A percentile compares a stretch with the other conserved stretches of the same genome.
Evolutionary conservation across 768 basidiomycete genomes (phyloP).

Genomic region (Panaeolus papilionaceus): DNA sequence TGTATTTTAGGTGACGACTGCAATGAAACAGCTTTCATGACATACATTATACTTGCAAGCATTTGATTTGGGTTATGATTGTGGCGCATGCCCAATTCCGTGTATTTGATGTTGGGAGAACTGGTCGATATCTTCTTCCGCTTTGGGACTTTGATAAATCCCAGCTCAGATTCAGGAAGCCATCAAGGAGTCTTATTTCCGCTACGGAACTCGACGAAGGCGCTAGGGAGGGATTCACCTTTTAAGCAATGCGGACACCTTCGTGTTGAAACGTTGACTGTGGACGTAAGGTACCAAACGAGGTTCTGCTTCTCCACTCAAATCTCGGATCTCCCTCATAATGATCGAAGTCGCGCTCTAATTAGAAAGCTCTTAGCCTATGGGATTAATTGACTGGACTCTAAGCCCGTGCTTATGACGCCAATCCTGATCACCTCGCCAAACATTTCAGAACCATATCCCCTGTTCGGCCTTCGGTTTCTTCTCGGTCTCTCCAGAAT

Average conservation of each 20-base stretch:
- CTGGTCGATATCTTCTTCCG: neutral
- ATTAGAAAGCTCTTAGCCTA: neutral
- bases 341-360: neutral
- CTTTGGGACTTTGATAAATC: neutral
- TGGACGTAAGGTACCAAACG: neutral
- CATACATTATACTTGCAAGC: neutral
- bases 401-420: conserved; percentile 5
- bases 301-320: neutral
- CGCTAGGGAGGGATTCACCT: neutral
- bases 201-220: neutral
- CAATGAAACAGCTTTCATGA: conserved; percentile 1
- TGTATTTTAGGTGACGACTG: neutral
- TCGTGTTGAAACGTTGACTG: neutral
- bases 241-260: neutral
- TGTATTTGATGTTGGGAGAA: neutral
- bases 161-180: neutral
- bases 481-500: neutral
- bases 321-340: neutral
- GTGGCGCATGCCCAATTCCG: neutral
- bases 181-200: neutral
- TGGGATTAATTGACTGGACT: conserved; percentile 1
- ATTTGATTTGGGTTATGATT: neutral
- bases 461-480: conserved; percentile 8
- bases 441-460: neutral
- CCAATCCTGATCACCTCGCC: neutral